Conservation (phyloP, 2,329 filamentous ascomycete species). For the Cladophialophora yegresii region DNA sequence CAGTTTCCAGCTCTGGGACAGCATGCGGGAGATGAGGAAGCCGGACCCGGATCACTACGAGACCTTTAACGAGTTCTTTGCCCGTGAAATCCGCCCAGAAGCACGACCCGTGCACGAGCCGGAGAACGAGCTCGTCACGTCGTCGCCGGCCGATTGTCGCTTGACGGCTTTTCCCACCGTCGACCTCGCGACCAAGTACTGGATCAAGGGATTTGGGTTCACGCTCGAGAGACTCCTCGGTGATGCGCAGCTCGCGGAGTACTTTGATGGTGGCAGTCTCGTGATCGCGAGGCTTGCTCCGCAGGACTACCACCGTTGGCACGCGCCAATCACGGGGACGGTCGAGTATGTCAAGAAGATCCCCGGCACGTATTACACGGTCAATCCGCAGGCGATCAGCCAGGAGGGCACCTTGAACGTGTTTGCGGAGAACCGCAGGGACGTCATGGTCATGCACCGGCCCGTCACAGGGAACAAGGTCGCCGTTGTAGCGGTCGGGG, state of each 20-base stretch:
- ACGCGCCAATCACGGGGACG: slow-evolving; percentile 42
- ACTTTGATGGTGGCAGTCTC: slow-evolving; percentile 44
- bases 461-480: slow-evolving; percentile 38
- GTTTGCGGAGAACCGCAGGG: slow-evolving; percentile 49
- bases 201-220: slow-evolving; percentile 50
- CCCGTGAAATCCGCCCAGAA: slow-evolving; percentile 40
- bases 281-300: slow-evolving; percentile 47
- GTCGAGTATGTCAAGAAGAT: slow-evolving; percentile 44
- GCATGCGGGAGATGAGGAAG: slow-evolving; percentile 42
- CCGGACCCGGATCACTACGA: slow-evolving; percentile 45
- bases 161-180: slow-evolving; percentile 45
- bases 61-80: slow-evolving; percentile 51
- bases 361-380: slow-evolving; percentile 47
- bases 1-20: slow-evolving; percentile 42
- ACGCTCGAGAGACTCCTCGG: slow-evolving; percentile 41
- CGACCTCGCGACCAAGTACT: slow-evolving; percentile 46
- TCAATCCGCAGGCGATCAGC: slow-evolving; percentile 49
- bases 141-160: slow-evolving; percentile 48
- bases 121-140: slow-evolving; percentile 38
- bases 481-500: slow-evolving; percentile 47
- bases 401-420: slow-evolving; percentile 47
- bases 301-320: slow-evolving; percentile 49
- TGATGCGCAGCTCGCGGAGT: slow-evolving; percentile 37
- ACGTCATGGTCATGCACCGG: slow-evolving; percentile 45
- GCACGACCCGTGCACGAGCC: slow-evolving; percentile 45